Conservation (phyloP, 2,329 filamentous ascomycete genomes). For the Blastomyces emzantsi region DNA sequence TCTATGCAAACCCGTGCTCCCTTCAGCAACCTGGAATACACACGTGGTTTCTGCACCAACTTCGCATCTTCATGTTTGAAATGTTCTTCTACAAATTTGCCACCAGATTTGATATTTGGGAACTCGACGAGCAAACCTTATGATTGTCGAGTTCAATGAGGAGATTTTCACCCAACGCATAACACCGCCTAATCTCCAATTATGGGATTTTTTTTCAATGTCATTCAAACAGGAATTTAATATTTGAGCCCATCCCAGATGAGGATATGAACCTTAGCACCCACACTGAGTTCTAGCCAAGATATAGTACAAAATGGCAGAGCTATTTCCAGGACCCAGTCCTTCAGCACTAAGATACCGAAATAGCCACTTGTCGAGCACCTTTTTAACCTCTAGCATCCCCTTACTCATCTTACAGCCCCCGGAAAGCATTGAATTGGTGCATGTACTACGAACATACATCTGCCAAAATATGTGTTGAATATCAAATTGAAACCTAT, state of each 20-base stretch:
- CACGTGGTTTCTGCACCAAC: slow-evolving; percentile 7
- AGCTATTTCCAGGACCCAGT: background rate
- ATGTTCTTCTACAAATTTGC: background rate
- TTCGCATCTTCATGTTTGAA: background rate
- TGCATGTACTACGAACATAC: too few relatives aligned
- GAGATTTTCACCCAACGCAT: background rate
- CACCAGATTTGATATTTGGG: background rate
- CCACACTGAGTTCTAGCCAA: background rate
- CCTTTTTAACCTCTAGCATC: too few relatives aligned
- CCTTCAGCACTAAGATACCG: background rate
- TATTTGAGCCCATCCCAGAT: background rate
- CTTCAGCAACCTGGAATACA: background rate
- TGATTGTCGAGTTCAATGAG: slow-evolving; percentile 2
- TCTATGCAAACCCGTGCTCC: background rate
- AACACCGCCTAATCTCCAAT: background rate
- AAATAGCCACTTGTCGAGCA: background rate
- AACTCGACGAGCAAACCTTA: background rate
- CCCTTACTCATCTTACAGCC: background rate
- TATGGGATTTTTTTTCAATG: background rate
- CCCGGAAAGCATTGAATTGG: background rate
- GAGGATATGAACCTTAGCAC: background rate
- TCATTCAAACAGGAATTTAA: too few relatives aligned
- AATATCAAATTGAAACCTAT: background rate
- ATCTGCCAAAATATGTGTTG: background rate
- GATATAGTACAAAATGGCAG: background rate